Percentiles rank a stretch among this genome's conserved stretches.
These are phyloP conservation scores for Ophiostoma fasciatum DNA, from an alignment of 2,329 filamentous ascomycete genomes.

Conservation along the genomic window DNA sequence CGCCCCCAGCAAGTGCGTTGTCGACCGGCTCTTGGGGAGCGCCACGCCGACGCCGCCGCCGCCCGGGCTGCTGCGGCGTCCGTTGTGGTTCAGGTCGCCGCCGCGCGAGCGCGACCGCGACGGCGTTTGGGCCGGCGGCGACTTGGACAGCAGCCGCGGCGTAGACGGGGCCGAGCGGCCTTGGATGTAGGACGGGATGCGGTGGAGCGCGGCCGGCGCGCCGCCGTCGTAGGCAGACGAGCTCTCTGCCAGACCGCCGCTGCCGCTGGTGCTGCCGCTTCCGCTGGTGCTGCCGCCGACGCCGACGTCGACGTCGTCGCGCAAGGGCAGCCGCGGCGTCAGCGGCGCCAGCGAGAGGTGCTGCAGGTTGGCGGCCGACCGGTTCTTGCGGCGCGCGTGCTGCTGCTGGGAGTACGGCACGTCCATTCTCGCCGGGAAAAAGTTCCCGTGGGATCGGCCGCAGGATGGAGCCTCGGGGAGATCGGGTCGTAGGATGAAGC, in stretches of 20 bases:
- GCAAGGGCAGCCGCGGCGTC: conserved; percentile 44
- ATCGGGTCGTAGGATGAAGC: no score
- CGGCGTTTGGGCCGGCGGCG: conserved; percentile 32
- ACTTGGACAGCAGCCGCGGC: conserved; percentile 45
- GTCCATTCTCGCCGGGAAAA: conserved; percentile 32
- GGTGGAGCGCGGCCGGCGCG: no score
- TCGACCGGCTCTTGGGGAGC: conserved; percentile 48
- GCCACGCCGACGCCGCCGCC: conserved; percentile 5
- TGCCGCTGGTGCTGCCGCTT: no score
- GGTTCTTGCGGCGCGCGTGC: conserved; percentile 40
- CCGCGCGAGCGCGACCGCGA: conserved; percentile 30
- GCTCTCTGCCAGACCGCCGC: no score
- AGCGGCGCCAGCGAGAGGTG: conserved; percentile 49
- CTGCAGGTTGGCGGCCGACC: conserved; percentile 43
- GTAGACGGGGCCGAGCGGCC: conserved; percentile 50
- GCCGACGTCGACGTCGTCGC: conserved; percentile 30
- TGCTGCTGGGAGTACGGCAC: conserved; percentile 46
- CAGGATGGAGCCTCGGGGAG: no score
- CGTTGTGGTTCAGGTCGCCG: conserved; percentile 16
- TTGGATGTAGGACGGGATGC: conserved; percentile 40
- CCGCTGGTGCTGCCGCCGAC: conserved; percentile 10
- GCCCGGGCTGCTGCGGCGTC: neutral
- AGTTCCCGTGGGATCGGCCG: no score
- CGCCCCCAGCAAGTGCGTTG: conserved; percentile 34
- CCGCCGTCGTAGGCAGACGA: no score